Evolutionary conservation across 805 yeast species (phyloP).

Genomic region (Danielia oregonensis): DNA sequence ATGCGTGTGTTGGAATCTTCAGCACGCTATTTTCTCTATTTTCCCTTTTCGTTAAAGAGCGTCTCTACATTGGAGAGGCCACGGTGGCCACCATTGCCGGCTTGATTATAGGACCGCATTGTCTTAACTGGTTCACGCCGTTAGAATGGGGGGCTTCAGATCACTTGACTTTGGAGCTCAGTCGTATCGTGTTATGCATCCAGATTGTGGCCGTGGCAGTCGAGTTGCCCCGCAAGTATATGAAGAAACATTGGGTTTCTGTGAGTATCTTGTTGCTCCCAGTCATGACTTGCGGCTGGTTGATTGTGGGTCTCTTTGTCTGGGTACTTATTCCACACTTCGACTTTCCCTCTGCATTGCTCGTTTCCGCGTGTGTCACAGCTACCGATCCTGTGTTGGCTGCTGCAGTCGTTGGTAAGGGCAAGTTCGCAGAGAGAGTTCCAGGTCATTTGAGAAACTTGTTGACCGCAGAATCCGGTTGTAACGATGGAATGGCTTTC

Average conservation of each 20-base stretch:
- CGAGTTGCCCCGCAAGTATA: conserved; percentile 84
- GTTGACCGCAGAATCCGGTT: conserved; percentile 81
- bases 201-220: conserved; percentile 95
- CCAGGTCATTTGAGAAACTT: conserved; percentile 89
- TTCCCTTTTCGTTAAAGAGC: conserved; percentile 79
- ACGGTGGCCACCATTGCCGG: conserved; percentile 85
- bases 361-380: conserved; percentile 83
- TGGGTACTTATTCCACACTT: conserved; percentile 76
- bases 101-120: conserved; percentile 83
- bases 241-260: conserved; percentile 79
- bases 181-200: conserved; percentile 76
- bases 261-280: conserved; percentile 73
- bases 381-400: conserved; percentile 96
- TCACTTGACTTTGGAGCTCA: conserved; percentile 74
- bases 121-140: conserved; percentile 80
- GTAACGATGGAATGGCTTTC: conserved; percentile 95
- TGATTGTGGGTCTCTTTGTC: conserved; percentile 72
- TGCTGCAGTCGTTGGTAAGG: conserved; percentile 93
- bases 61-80: conserved; percentile 86
- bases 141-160: conserved; percentile 83
- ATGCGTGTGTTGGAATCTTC: conserved; percentile 83
- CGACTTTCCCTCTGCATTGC: conserved; percentile 64
- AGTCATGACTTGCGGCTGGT: conserved; percentile 90
- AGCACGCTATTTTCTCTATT: conserved; percentile 75
- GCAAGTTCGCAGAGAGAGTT: conserved; percentile 84